phyloP scores from a whole-genome alignment of 2,329 filamentous ascomycete genomes.

The Aaosphaeria pasadenensis region DNA sequence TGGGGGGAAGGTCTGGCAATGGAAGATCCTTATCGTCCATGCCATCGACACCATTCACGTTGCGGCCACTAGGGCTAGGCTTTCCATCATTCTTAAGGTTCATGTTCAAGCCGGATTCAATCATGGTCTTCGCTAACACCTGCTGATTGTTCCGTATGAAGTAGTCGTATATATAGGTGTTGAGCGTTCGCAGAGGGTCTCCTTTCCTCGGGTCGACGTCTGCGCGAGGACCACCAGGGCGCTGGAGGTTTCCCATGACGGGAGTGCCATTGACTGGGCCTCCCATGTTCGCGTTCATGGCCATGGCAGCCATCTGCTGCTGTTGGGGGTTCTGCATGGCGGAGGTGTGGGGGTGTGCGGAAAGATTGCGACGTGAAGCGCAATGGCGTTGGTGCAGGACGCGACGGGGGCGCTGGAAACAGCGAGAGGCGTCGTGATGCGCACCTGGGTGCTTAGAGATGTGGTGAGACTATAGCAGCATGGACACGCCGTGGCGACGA shows the following conservation, averaged over 20 bases:
- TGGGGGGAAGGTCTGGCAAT: constrained; percentile 62
- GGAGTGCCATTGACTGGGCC: constrained; percentile 63
- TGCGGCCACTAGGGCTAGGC: constrained; percentile 62
- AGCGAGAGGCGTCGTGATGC: constrained; percentile 12
- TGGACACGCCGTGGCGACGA: constrained; percentile 27
- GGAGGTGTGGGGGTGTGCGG: not conserved
- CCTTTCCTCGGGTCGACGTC: constrained; percentile 17
- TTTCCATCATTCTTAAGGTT: constrained; percentile 57
- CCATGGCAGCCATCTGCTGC: constrained; percentile 60
- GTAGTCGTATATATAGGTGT: constrained; percentile 90
- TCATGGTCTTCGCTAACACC: constrained; percentile 70
- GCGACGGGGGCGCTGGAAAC: constrained; percentile 3
- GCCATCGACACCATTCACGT: constrained; percentile 67
- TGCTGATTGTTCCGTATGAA: constrained; percentile 83
- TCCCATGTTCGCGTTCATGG: constrained; percentile 61
- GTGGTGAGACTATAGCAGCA: constrained; percentile 23
- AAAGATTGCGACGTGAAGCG: not conserved
- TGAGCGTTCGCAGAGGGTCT: constrained; percentile 57
- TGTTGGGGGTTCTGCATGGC: constrained; percentile 44
- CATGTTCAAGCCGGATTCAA: constrained; percentile 51
- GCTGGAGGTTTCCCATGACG: constrained; percentile 63
- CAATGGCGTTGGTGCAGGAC: constrained; percentile 9
- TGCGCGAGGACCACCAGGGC: constrained; percentile 18
- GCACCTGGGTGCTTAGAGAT: constrained; percentile 23
- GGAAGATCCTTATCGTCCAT: constrained; percentile 79